Evolutionary conservation across 2,329 filamentous ascomycete species (phyloP), one percentile per base, ranked within the genome.

Genomic region (Ascochyta viciae-villosae): DNA sequence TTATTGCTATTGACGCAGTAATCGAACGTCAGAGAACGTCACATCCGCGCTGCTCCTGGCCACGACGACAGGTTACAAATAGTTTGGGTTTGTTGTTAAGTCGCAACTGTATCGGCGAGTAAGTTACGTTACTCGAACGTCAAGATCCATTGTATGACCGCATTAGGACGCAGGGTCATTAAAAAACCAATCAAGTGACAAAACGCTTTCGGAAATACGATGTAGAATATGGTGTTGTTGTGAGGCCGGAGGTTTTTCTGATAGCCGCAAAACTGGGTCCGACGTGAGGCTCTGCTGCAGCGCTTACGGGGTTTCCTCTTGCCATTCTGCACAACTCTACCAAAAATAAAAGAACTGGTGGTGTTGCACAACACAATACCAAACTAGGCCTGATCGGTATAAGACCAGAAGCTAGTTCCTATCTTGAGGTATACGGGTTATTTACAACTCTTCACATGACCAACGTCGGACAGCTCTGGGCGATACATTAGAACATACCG

Each of bases 61-160:
- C 5, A 24, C 22, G 31, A 16, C 24, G 15, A 37, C 6, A 6
- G 2, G 10, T 49, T 29, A 16, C 22, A 3, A 4, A 27, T 29
- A 2, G n/a, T 9, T 31, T 34, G 26, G 19, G 13, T 27, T 39
- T 16, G 22, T 26, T 7, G 26, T 19, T 10, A n/a, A 34, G 24
- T 19, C 15, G 23, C 26, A 15, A 23, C 12, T 31, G 38, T 7
- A 29, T 29, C 22, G n/a, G 19, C 31, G 29, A 27, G 12, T 29
- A 43, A 24, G 31, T 31, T 50, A 50, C 39, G 47, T 50, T 50
- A 38, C 10, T 38, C 24, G 6, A 29, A 38, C 39, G 39, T 50
- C 47, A 50, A 43, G 39, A 37, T 33, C 39, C 47, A 23, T n/a
- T 26, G 19, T 7, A 45, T 16, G 15, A 22, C 22, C 16, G n/a